Evolutionary conservation across 2,329 filamentous ascomycete species (phyloP), one percentile per base, ranked within the genome.

Genomic region (Ceratocystis variospora): DNA sequence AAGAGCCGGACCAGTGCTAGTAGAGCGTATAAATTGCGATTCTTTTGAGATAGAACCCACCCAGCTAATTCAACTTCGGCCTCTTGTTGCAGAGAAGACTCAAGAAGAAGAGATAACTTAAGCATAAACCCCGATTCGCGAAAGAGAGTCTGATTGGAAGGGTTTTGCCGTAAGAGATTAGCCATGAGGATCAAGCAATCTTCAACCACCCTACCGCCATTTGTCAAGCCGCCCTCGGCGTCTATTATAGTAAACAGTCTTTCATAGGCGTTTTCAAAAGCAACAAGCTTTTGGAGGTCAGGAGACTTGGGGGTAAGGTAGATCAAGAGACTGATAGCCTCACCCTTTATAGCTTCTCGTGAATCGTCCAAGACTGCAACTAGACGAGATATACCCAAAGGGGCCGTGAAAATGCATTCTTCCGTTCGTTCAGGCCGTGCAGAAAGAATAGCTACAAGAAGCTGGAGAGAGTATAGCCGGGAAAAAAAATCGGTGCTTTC

Each of bases 231-330:
- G 0, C 94, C 94, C 72, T 99, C 94, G 0, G 81, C 79, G 70
- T 87, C 83, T 64, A 99, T 89, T 64, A 97, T 86, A 57, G 80
- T 80, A 73, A 97, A 96, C 31, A 95, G 79, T 55, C 87, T 86
- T 68, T 94, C 90, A 71, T 96, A 97, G 0, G 92, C 90, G 79
- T 90, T 93, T 72, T 96, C 91, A 70, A 96, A 97, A 0, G 91
- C 94, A 28, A 97, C 92, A 1, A 97, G 81, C 75, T 97, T 97
- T 73, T 97, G 92, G 64, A 99, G 83, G 71, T 97, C 92, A 53
- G 87, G 78, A 7, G 93, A 96, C 0, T 86, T 87, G 37, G 90
- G 89, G 0, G 94, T 96, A 37, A 99, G 80, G 67, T 91, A 89
- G 41, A 89, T 96, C 62, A 99, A 82, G 15, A 99, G 81, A n/a